Evolutionary conservation across 2,329 filamentous ascomycete genomes (phyloP).

Genomic region (Colletotrichum trifolii): DNA sequence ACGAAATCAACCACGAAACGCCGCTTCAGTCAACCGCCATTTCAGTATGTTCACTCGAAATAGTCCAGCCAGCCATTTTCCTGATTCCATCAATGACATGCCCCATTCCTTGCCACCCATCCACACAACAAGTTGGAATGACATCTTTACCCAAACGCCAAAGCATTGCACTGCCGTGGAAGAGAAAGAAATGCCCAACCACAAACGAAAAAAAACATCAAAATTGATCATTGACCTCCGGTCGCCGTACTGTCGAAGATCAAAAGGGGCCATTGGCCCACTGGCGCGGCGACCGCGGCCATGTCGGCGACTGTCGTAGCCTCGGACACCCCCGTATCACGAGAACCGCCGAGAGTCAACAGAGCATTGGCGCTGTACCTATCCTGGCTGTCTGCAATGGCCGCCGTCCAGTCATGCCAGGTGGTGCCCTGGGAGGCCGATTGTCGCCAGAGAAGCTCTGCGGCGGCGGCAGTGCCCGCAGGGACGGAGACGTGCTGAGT

Average conservation of each 20-base stretch:
- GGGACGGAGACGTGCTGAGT: slow-evolving; percentile 47
- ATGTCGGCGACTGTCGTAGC: slow-evolving; percentile 32
- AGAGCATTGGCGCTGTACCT: slow-evolving; percentile 61
- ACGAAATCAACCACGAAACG: too few relatives aligned
- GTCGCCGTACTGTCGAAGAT: slow-evolving; percentile 22
- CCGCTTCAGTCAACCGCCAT: too few relatives aligned
- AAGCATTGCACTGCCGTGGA: not conserved
- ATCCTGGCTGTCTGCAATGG: slow-evolving; percentile 61
- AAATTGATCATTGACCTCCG: slow-evolving; percentile 14
- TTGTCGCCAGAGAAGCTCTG: slow-evolving; percentile 49
- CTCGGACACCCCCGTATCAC: slow-evolving; percentile 29
- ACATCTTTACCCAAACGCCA: slow-evolving; percentile 15
- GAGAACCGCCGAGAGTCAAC: slow-evolving; percentile 51
- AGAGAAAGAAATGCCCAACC: not conserved
- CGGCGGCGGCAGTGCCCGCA: slow-evolving; percentile 38
- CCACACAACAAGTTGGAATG: slow-evolving; percentile 2
- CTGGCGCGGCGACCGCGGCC: slow-evolving; percentile 17
- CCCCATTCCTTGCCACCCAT: not conserved
- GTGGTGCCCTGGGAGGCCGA: slow-evolving; percentile 50
- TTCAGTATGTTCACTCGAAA: too few relatives aligned
- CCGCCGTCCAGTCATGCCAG: slow-evolving; percentile 66
- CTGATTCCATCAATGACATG: too few relatives aligned
- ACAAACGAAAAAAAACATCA: not conserved
- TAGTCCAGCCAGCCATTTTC: too few relatives aligned
- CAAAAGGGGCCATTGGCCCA: slow-evolving; percentile 32